Conservation (phyloP, 176 grass and related monocot genomes). For the Melocanna baccifera region DNA sequence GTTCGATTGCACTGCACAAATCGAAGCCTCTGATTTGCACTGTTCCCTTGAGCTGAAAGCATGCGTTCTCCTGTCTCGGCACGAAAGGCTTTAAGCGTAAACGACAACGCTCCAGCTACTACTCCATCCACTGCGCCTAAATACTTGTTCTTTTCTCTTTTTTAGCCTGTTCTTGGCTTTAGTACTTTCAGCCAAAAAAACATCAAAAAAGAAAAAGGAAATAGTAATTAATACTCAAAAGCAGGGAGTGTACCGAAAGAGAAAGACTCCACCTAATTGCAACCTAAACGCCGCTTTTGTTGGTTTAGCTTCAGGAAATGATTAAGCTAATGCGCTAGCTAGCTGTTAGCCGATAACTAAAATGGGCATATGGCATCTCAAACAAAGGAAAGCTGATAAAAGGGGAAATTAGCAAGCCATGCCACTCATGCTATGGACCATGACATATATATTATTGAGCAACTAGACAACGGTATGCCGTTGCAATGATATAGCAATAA, state of each 20-base stretch:
- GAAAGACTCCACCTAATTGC: slow-evolving; percentile 33
- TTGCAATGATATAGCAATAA: no score
- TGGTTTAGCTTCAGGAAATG: slow-evolving; percentile 12
- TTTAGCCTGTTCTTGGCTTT: no score
- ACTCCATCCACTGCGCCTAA: slow-evolving; percentile 13
- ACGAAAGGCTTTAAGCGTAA: slow-evolving; percentile 17
- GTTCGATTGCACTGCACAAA: neutral
- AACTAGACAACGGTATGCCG: no score
- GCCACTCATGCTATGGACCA: slow-evolving; percentile 8
- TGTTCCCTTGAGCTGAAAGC: neutral
- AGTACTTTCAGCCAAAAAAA: no score
- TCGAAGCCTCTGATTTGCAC: neutral
- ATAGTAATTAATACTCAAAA: slow-evolving; percentile 12
- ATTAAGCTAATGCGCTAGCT: slow-evolving; percentile 29
- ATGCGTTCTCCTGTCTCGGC: neutral
- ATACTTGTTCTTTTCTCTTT: no score
- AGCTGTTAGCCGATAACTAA: slow-evolving; percentile 2
- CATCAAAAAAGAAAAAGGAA: neutral
- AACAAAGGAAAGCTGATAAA: slow-evolving; percentile 4
- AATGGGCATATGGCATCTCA: slow-evolving; percentile 6
- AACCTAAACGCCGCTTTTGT: slow-evolving; percentile 38
- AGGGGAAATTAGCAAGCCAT: neutral
- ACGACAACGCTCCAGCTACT: slow-evolving; percentile 18
- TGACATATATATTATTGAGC: neutral
- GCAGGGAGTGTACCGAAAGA: neutral